Percentiles rank a stretch among this genome's conserved stretches.
phyloP scores from a whole-genome alignment of 345 rosid species.

The Toxicodendron radicans region DNA sequence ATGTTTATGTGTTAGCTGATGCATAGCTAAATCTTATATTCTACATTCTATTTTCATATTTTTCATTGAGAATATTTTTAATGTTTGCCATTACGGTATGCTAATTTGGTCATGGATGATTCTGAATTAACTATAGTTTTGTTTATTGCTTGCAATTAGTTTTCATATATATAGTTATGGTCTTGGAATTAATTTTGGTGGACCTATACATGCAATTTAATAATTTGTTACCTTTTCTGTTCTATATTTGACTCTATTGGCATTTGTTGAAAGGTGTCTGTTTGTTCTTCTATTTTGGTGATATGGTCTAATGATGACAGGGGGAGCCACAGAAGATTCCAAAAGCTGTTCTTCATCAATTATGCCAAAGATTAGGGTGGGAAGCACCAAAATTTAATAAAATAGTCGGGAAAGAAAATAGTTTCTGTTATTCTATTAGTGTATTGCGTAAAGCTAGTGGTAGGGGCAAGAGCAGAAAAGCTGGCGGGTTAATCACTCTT shows the following conservation, averaged over 20 bases:
- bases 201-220: background rate
- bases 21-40: background rate
- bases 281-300: background rate
- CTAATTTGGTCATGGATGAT: background rate
- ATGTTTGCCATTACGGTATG: background rate
- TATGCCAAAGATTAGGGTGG: conserved; percentile 93
- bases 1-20: conserved; percentile 4
- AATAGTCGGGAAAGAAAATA: conserved; percentile 43
- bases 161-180: background rate
- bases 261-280: background rate
- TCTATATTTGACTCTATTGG: background rate
- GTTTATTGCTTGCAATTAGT: background rate
- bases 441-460: conserved; percentile 87
- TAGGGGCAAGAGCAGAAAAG: conserved; percentile 86
- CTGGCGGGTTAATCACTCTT: conserved; percentile 80
- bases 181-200: background rate
- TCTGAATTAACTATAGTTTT: background rate
- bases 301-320: conserved; percentile 35
- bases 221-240: background rate
- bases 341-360: conserved; percentile 84
- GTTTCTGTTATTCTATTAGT: conserved; percentile 63
- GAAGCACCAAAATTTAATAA: conserved; percentile 91
- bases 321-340: conserved; percentile 76
- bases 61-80: background rate
- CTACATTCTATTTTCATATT: background rate